Base-by-base conservation (phyloP, 495 filamentous ascomycete genomes). In the Apodospora peruviana region DNA sequence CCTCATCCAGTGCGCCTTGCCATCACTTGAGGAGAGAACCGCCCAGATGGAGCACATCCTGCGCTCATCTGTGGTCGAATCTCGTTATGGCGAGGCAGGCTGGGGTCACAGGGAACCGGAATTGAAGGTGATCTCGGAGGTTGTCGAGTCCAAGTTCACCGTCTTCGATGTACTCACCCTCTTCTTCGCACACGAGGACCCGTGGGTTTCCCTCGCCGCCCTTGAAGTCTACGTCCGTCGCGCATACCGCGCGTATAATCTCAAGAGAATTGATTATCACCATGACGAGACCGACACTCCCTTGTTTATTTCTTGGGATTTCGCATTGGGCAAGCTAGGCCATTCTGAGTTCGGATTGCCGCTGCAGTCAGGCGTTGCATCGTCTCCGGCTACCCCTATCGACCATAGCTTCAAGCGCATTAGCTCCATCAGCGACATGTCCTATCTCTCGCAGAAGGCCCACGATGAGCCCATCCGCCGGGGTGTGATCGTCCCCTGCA, bases 11-110 rank as follows among this genome's bases (percentile, higher is more conserved):
- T 96, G 89, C 55, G 91, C 93, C 25, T 78, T 98, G 61, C 93
- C 93, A 0, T 97, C 94, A 4, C 76, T 98, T 19, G 93, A 97
- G 65, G 93, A 98, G 77, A 81, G 93, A 54, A 84, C 87, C 5
- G 80, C 85, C 27, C 93, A 98, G 71, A 96, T 98, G 93, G 94
- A 97, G 72, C 91, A 96, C 68, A 98, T 98, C 57, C 79, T 98
- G 25, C 88, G 91, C 34, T 95, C 93, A 27, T 91, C 94, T 2
- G 93, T 98, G n/a, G 82, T 96, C 5, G 90, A 97, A 67, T 95
- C 91, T 34, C 83, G 87, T 56, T 98, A 98, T 63, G 93, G 93
- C 25, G 93, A 98, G 75, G 94, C 88, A 36, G 90, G 91, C 37
- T 96, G 89, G 90, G 91, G 95, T 43, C 93, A 98, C 70, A 81